Conservation (phyloP, 768 basidiomycete species). For the Macrolepiota fuliginosa region DNA sequence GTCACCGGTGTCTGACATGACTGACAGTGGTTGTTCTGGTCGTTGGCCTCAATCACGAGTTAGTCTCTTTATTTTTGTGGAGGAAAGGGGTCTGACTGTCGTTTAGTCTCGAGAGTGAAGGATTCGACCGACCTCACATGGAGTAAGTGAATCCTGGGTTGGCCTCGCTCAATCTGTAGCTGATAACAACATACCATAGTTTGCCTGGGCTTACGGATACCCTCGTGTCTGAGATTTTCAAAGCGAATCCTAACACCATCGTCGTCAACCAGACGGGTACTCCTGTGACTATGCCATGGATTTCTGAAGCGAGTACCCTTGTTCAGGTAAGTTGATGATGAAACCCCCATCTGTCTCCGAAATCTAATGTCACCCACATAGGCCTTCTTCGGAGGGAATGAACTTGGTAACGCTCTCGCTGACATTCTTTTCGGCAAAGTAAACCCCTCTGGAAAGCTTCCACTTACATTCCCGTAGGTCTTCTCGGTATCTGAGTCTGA, state of each 20-base stretch:
- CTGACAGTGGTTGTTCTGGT: conserved; percentile 42
- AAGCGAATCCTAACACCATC: conserved; percentile 52
- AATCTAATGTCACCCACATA: conserved; percentile 16
- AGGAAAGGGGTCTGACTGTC: neutral
- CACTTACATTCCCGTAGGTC: conserved; percentile 51
- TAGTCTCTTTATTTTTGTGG: conserved; percentile 12
- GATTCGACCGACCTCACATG: conserved; percentile 50
- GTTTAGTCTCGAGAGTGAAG: conserved; percentile 51
- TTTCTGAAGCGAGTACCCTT: conserved; percentile 33
- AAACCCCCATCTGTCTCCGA: neutral
- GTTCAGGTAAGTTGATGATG: conserved; percentile 32
- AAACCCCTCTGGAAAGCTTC: conserved; percentile 56
- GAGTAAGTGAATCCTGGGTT: conserved; percentile 26
- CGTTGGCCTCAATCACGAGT: conserved; percentile 56
- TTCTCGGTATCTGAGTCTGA: neutral
- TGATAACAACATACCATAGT: conserved; percentile 18
- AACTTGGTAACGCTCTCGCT: conserved; percentile 53
- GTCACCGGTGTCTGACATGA: neutral
- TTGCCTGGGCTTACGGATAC: conserved; percentile 51
- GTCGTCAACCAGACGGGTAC: conserved; percentile 58
- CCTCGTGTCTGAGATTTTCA: conserved; percentile 45
- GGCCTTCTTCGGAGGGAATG: conserved; percentile 56
- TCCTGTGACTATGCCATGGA: conserved; percentile 56
- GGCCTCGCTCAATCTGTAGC: neutral
- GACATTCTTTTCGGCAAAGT: conserved; percentile 61